Base-by-base conservation (phyloP, 331 rosid species). In the Acacia concinna region DNA sequence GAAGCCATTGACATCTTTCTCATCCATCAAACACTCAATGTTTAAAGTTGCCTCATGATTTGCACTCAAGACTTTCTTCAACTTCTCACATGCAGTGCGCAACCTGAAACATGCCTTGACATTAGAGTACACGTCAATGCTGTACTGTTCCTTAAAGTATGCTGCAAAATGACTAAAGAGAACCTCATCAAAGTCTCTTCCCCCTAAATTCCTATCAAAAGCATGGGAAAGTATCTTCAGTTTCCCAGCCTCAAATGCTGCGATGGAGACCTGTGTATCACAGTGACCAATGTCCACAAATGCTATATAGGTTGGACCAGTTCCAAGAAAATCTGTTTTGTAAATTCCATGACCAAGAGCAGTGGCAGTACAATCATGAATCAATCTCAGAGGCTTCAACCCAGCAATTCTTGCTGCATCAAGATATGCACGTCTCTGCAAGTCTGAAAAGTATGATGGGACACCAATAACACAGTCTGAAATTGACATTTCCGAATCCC, bases 291-390 rank as follows among this genome's bases (percentile, higher is more conserved):
- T 81, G 85, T 96, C 99, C 75, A 96, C 84, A 90, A 96, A 90
- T 14, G 90, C 97, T 73, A 93, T 91, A 82, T 67, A 82, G 20
- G 83, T 84, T 6, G 82, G 87, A 56, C 91, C 89, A 11, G 84
- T 31, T 74, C 71, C 75, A 0, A 79, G 17, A 80, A 88, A 81
- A 85, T 87, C 92, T 30, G 94, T 82, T 86, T 86, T 91, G 84
- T 96, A 96, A 79, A 96, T 93, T 77, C 99, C 99, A 82, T 87
- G 93, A 85, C 97, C 89, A 85, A 93, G 98, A 64, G 99, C 98
- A 82, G 97, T 96, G 59, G 99, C 99, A 77, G 99, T 90, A 82
- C 96, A 90, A 80, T 96, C 99, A 73, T 96, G 98, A 86, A 93
- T 84, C 90, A 96, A 87, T 77, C 97, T 89, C 84, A 93, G 79